Evolutionary conservation across 257 asterid species (phyloP), one percentile per base, ranked within the genome.

Genomic region (Nicotiana benthamiana): DNA sequence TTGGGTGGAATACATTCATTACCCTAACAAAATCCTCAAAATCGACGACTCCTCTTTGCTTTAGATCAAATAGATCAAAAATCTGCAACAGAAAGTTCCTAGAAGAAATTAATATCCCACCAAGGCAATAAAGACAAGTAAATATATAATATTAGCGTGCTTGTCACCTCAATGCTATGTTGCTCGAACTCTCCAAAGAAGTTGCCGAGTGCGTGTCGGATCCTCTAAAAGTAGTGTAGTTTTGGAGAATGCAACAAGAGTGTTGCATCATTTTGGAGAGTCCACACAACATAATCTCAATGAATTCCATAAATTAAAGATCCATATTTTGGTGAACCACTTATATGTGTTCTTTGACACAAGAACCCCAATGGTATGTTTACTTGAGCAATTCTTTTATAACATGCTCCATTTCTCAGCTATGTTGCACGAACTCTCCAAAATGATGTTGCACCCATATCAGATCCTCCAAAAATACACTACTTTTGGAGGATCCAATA

Each of bases 1-100:
- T 95, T 48, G 99, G 99, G 87, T 95, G 99, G 88, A 95, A 95
- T 83, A 95, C 99, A 84, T 89, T 93, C 63, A 95, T 95, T 28
- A 97, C 87, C 87, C 91, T 86, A 84, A 95, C 99, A 82, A 96
- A 96, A 84, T 96, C 99, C 75, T 98, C 97, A 88, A 96, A 96
- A 86, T 96, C 98, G 83, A 94, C 90, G 80, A 92, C 97, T 66
- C 99, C 99, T 83, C 92, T 96, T 75, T 81, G 96, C 88, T 95
- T 96, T 88, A 90, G 95, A 82, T 94, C 99, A 88, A 96, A 96
- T 76, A 96, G 98, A 86, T 96, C 93, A 86, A 96, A 96, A 68
- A 96, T 94, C 99, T 96, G 96, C 87, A 75, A 80, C n/a, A 18
- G 74, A 80, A 66, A 26, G 27, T 40, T 61, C 72, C 61, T 54